A percentile compares a stretch with the other conserved stretches of the same genome.
Conservation (phyloP, 202 grass and related monocot genomes). For the Carex arenaria region DNA sequence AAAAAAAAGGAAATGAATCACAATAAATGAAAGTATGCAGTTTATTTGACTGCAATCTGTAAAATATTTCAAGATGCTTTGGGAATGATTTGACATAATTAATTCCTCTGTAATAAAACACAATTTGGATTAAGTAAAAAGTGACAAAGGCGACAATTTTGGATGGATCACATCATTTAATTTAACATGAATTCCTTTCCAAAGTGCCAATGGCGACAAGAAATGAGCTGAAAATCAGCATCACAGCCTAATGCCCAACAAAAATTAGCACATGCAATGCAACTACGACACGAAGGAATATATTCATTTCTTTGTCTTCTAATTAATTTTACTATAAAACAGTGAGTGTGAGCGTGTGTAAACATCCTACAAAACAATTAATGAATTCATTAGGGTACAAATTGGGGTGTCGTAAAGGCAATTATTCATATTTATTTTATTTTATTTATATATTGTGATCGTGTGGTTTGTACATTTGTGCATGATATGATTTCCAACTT, state of each 20-base stretch:
- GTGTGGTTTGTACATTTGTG: constrained; percentile 13
- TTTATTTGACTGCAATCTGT: background rate
- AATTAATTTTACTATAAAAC: background rate
- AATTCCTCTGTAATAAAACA: background rate
- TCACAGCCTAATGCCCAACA: constrained; percentile 14
- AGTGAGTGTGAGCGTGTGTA: background rate
- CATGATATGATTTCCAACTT: constrained; percentile 19
- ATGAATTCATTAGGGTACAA: background rate
- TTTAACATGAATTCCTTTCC: constrained; percentile 6
- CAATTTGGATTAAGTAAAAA: background rate
- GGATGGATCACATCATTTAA: constrained; percentile 4
- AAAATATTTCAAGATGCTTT: background rate
- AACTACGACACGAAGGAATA: too few relatives aligned
- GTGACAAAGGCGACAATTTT: background rate
- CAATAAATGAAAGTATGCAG: background rate
- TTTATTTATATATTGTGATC: constrained; percentile 22
- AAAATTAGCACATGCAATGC: background rate
- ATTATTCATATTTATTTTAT: background rate
- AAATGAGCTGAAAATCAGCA: constrained; percentile 15
- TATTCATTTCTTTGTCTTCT: background rate
- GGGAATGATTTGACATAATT: background rate
- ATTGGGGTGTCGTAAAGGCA: background rate
- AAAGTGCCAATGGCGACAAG: constrained; percentile 23
- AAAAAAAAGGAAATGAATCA: background rate
- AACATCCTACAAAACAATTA: background rate